Conservation (phyloP, 345 rosid species). For the Theobroma cacao region DNA sequence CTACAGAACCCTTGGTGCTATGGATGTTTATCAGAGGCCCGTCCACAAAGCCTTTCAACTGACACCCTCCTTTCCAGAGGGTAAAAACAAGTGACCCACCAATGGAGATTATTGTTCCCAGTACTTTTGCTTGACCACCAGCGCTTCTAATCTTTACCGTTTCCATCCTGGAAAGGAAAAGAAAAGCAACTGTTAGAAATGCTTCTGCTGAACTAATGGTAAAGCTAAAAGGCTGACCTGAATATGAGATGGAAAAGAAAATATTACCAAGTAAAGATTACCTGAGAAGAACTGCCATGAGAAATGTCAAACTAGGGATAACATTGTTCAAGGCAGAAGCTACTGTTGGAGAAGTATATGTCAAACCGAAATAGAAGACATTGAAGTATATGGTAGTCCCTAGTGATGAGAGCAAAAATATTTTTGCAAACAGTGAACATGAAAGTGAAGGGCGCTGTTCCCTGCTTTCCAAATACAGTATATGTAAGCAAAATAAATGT, state of each 20-base stretch:
- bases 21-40: slow-evolving; percentile 36
- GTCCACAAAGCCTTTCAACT: slow-evolving; percentile 27
- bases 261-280: background rate
- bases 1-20: background rate
- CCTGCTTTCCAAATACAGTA: slow-evolving; percentile 22
- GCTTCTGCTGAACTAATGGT: background rate
- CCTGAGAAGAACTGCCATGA: slow-evolving; percentile 38
- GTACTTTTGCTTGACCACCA: slow-evolving; percentile 34
- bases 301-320: slow-evolving; percentile 37
- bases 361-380: slow-evolving; percentile 33
- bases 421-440: slow-evolving; percentile 26
- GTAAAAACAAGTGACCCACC: slow-evolving; percentile 42
- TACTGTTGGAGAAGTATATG: slow-evolving; percentile 33
- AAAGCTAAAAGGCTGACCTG: background rate
- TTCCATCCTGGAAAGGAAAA: slow-evolving; percentile 32
- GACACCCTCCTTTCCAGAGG: slow-evolving; percentile 47
- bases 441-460: slow-evolving; percentile 32
- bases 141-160: slow-evolving; percentile 26
- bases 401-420: slow-evolving; percentile 34
- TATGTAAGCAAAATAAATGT: background rate
- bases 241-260: background rate
- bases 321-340: slow-evolving; percentile 40
- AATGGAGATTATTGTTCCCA: slow-evolving; percentile 33
- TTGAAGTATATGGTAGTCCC: slow-evolving; percentile 42
- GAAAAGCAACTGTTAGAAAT: background rate